These are phyloP conservation scores for Taphrina flavorubra DNA, from an alignment of 1,139 yeast species.

Conservation along the genomic window DNA sequence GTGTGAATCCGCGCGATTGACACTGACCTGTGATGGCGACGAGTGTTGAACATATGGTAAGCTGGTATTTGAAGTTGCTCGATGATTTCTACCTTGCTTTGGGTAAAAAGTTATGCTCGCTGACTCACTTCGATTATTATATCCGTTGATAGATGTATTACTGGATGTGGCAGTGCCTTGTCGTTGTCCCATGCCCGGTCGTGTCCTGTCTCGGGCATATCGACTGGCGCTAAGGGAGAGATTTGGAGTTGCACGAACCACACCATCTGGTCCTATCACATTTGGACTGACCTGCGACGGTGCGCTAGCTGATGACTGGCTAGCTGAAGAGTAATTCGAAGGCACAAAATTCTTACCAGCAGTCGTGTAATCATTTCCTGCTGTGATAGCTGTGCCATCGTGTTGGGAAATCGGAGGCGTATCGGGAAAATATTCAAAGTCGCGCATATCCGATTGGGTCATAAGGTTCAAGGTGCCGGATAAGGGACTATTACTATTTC, in stretches of 20 bases:
- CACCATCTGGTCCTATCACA: conserved; percentile 13
- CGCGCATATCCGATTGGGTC: conserved; percentile 35
- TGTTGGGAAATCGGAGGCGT: conserved; percentile 26
- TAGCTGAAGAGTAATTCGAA: conserved; percentile 26
- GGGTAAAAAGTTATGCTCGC: conserved; percentile 14
- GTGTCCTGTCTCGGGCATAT: conserved; percentile 5
- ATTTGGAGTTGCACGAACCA: conserved; percentile 18
- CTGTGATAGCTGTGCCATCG: not conserved
- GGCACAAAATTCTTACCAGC: conserved; percentile 20
- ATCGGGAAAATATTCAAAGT: conserved; percentile 40
- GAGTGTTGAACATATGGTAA: conserved; percentile 9
- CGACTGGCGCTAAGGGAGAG: conserved; percentile 9
- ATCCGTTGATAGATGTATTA: conserved; percentile 6
- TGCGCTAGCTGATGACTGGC: conserved; percentile 14
- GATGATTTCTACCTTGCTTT: conserved; percentile 16
- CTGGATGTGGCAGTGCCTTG: conserved; percentile 9
- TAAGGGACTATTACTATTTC: conserved; percentile 21
- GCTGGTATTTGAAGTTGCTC: conserved; percentile 8
- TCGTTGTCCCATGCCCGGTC: conserved; percentile 20
- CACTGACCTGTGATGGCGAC: conserved; percentile 12
- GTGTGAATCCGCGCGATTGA: not conserved
- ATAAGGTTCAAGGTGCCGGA: conserved; percentile 30
- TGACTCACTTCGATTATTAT: conserved; percentile 5
- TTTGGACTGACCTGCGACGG: conserved; percentile 13
- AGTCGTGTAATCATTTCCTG: conserved; percentile 11